phyloP scores from a whole-genome alignment of 352 stramenopile genomes.

The Lagenidium giganteum region DNA sequence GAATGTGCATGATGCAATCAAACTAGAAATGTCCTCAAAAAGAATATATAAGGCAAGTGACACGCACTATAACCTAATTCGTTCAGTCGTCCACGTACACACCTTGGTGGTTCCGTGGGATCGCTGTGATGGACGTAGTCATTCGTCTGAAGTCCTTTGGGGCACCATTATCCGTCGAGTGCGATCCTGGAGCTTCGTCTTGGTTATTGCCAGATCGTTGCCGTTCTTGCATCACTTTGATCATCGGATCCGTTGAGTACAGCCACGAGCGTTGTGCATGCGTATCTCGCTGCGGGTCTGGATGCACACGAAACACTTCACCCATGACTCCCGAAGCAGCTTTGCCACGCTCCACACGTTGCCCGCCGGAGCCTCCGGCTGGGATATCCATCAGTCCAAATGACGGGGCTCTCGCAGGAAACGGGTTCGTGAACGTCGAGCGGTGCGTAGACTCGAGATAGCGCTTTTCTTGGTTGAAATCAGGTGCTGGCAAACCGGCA shows the following conservation, averaged over 20 bases:
- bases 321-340: constrained; percentile 53
- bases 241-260: constrained; percentile 72
- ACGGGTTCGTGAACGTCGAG: constrained; percentile 36
- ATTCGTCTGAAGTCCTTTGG: constrained; percentile 25
- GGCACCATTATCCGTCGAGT: not conserved
- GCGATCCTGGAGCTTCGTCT: constrained; percentile 1
- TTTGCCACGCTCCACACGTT: constrained; percentile 50
- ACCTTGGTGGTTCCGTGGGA: constrained; percentile 43
- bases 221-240: constrained; percentile 6
- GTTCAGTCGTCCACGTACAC: constrained; percentile 60
- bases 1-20: constrained; percentile 34
- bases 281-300: constrained; percentile 65
- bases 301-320: constrained; percentile 49
- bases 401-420: not conserved
- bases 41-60: too few species aligned
- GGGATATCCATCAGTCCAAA: constrained; percentile 16
- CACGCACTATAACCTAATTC: not conserved
- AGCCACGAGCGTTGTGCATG: constrained; percentile 70
- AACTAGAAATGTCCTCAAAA: too few species aligned
- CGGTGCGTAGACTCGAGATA: constrained; percentile 66
- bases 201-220: constrained; percentile 6
- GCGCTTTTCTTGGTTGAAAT: constrained; percentile 42
- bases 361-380: constrained; percentile 39
- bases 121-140: constrained; percentile 54
- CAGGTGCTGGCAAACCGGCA: constrained; percentile 35